Percentiles rank a stretch among this genome's conserved stretches.
These are phyloP conservation scores for Penicillium sp. DNA, from an alignment of 2,329 filamentous ascomycete genomes.

Conservation along the genomic window DNA sequence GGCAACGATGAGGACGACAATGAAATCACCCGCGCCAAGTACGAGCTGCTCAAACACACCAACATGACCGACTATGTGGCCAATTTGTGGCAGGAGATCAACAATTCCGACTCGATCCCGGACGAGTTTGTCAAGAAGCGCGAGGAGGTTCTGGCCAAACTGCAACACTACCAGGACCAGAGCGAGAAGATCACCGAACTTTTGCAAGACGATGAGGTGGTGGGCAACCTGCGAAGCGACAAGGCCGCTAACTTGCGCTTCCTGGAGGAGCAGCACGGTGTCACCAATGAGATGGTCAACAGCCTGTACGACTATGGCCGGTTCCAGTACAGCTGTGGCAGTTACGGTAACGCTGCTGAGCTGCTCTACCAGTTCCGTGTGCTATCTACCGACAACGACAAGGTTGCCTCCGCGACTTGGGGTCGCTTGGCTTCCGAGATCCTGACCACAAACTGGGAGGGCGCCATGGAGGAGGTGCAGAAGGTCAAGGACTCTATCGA, in stretches of 20 bases:
- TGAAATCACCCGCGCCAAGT: slow-evolving; percentile 84
- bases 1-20: slow-evolving; percentile 78
- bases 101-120: slow-evolving; percentile 76
- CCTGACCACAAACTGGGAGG: slow-evolving; percentile 92
- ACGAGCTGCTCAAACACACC: slow-evolving; percentile 91
- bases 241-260: slow-evolving; percentile 99
- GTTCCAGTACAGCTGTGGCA: slow-evolving; percentile 97
- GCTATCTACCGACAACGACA: slow-evolving; percentile 97
- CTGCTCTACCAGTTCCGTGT: slow-evolving; percentile 97
- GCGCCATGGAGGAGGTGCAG: slow-evolving; percentile 84
- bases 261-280: slow-evolving; percentile 93
- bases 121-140: slow-evolving; percentile 87
- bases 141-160: slow-evolving; percentile 80
- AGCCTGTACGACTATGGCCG: slow-evolving; percentile 93
- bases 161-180: slow-evolving; percentile 84
- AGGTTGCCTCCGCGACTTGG: slow-evolving; percentile 94
- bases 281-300: slow-evolving; percentile 94
- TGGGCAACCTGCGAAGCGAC: slow-evolving; percentile 88
- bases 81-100: slow-evolving; percentile 85
- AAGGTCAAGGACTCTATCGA: slow-evolving; percentile 94
- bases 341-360: slow-evolving; percentile 87
- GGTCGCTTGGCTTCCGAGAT: slow-evolving; percentile 97
- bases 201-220: slow-evolving; percentile 84
- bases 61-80: slow-evolving; percentile 99
- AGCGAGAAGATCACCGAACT: slow-evolving; percentile 87